Percentiles rank a stretch among this genome's conserved stretches.
Conservation (phyloP, 768 basidiomycete species). For the Asterophora parasitica region DNA sequence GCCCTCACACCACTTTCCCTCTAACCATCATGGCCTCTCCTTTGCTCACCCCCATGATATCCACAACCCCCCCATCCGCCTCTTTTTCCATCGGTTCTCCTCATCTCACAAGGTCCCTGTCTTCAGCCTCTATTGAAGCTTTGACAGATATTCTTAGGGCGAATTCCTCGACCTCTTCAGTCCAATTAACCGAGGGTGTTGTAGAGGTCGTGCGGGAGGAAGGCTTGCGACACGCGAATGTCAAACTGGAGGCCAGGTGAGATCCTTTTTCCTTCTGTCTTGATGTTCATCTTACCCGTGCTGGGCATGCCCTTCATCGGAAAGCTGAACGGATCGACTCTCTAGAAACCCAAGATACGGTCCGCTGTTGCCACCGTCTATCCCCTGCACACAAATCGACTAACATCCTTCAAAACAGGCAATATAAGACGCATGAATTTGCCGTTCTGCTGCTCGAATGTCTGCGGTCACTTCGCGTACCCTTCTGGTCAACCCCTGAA, state of each 20-base stretch:
- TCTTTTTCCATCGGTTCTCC: conserved; percentile 16
- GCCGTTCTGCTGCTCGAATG: conserved; percentile 50
- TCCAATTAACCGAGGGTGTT: conserved; percentile 31
- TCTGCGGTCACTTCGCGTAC: conserved; percentile 48
- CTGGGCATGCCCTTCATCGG: conserved; percentile 27
- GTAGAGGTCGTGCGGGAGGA: conserved; percentile 47
- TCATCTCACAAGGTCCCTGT: conserved; percentile 23
- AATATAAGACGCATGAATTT: conserved; percentile 59
- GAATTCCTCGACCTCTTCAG: conserved; percentile 28
- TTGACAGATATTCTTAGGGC: conserved; percentile 26
- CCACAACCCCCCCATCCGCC: conserved; percentile 14
- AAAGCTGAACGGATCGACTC: conserved; percentile 31
- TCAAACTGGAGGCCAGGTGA: conserved; percentile 68
- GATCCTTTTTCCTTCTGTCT: conserved; percentile 20
- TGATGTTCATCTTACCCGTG: conserved; percentile 21
- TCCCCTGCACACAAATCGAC: conserved; percentile 16
- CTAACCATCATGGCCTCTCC: conserved; percentile 16
- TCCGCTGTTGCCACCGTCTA: conserved; percentile 28
- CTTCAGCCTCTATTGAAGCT: conserved; percentile 30
- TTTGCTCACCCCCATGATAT: conserved; percentile 5
- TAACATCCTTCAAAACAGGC: conserved; percentile 36
- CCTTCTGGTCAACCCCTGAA: conserved; percentile 49
- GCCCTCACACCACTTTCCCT: conserved; percentile 1
- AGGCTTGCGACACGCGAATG: conserved; percentile 53
- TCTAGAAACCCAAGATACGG: conserved; percentile 29